These are phyloP conservation scores for Neoconidiobolus thromboides DNA, from an alignment of 371 early-diverging fungal genomes.

Conservation along the genomic window DNA sequence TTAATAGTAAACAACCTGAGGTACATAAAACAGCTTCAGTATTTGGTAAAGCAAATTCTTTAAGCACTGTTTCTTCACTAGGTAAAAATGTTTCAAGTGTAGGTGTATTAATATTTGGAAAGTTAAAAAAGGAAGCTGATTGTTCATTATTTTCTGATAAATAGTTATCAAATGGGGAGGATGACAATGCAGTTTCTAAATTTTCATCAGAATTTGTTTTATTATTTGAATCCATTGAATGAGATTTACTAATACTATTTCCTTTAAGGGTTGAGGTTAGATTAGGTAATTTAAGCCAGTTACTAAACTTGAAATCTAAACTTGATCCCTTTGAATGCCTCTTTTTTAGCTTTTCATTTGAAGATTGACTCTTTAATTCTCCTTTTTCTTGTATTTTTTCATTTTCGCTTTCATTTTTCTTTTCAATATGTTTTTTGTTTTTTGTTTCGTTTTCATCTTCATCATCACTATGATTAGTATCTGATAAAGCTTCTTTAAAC, in stretches of 20 bases:
- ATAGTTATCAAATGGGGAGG: neutral
- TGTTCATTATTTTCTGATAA: neutral
- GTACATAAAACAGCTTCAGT: neutral
- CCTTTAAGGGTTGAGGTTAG: neutral
- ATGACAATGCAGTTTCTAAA: neutral
- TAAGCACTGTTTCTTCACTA: neutral
- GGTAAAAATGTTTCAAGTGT: constrained; percentile 1
- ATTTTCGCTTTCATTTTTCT: too few species aligned
- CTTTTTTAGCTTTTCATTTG: too few species aligned
- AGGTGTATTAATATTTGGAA: neutral
- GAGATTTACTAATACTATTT: too few species aligned
- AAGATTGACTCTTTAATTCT: too few species aligned
- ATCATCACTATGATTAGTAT: neutral
- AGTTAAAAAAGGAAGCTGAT: neutral
- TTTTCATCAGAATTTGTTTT: too few species aligned
- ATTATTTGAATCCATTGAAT: too few species aligned
- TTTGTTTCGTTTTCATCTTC: neutral
- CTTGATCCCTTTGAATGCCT: neutral
- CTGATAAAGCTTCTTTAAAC: neutral
- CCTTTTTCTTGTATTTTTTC: too few species aligned
- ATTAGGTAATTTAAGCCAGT: neutral
- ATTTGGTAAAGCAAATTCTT: constrained; percentile 4
- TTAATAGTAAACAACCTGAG: constrained; percentile 3
- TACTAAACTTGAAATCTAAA: neutral
- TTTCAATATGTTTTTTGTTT: too few species aligned